A percentile compares a stretch with the other conserved stretches of the same genome.
Evolutionary conservation across 805 yeast genomes (phyloP).

Genomic region (Kazachstania martiniae): DNA sequence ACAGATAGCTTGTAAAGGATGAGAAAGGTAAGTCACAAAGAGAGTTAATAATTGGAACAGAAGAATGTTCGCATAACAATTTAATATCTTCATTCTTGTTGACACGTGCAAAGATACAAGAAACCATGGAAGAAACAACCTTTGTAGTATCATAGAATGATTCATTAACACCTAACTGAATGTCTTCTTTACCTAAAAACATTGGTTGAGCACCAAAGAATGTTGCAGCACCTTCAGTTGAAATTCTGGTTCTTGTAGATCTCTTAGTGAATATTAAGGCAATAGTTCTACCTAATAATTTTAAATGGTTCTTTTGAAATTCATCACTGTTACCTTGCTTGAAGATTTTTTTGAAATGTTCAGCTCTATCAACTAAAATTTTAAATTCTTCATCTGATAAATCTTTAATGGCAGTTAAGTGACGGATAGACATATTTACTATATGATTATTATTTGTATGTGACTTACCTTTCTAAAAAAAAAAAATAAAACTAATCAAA

Average conservation of each 20-base stretch:
- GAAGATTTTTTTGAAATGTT: conserved; percentile 56
- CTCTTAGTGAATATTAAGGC: conserved; percentile 83
- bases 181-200: conserved; percentile 94
- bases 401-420: conserved; percentile 74
- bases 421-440: conserved; percentile 32
- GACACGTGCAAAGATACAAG: conserved; percentile 96
- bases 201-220: conserved; percentile 93
- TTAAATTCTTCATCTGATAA: conserved; percentile 61
- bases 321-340: conserved; percentile 38
- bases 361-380: conserved; percentile 64
- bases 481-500: background rate
- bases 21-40: conserved; percentile 86
- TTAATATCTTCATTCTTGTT: conserved; percentile 73
- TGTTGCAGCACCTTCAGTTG: conserved; percentile 88
- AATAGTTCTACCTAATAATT: conserved; percentile 69
- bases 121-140: conserved; percentile 89
- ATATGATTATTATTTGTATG: background rate
- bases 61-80: conserved; percentile 64
- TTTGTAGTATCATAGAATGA: conserved; percentile 78
- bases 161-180: conserved; percentile 94
- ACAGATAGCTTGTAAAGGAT: conserved; percentile 92
- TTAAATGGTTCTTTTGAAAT: conserved; percentile 31
- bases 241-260: conserved; percentile 89
- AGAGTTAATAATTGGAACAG: conserved; percentile 88
- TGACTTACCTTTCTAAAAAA: too few relatives aligned